A percentile compares a stretch with the other conserved stretches of the same genome.
Evolutionary conservation across 768 basidiomycete species (phyloP).

Genomic region (Boletus speciosus): DNA sequence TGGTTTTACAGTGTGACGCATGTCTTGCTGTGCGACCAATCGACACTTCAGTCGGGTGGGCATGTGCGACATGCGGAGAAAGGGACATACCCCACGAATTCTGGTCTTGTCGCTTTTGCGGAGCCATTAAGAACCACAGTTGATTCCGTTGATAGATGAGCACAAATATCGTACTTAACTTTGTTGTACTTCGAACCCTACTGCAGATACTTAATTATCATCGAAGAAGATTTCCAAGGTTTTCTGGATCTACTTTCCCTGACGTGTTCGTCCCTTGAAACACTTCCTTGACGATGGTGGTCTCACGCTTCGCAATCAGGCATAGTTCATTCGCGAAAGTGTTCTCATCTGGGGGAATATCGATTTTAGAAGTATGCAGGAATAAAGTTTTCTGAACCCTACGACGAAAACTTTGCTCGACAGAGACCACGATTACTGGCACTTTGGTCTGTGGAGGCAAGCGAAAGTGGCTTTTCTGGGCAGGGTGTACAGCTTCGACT

Average conservation of each 20-base stretch:
- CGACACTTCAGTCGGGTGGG: conserved; percentile 49
- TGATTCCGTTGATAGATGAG: not conserved
- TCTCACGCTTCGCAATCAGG: conserved; percentile 83
- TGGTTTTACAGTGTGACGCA: conserved; percentile 55
- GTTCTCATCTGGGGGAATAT: too few relatives aligned
- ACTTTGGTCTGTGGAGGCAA: not conserved
- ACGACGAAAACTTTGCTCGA: too few relatives aligned
- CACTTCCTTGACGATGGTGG: conserved; percentile 80
- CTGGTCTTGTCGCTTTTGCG: conserved; percentile 77
- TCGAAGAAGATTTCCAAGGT: conserved; percentile 52
- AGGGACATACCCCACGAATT: conserved; percentile 56
- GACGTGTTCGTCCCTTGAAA: conserved; percentile 52
- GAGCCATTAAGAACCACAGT: conserved; percentile 52
- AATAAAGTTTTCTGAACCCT: too few relatives aligned
- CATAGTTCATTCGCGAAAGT: conserved; percentile 40
- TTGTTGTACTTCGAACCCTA: not conserved
- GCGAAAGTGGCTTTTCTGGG: not conserved
- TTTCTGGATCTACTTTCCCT: conserved; percentile 54
- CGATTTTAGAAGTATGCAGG: too few relatives aligned
- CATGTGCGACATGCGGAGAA: conserved; percentile 63
- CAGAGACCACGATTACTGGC: not conserved
- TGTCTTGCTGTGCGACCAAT: conserved; percentile 45
- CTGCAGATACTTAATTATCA: not conserved
- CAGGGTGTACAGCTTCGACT: not conserved
- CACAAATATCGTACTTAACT: not conserved